Evolutionary conservation across 164 flowering plant genomes (phyloP).

Genomic region (Tetracentron sinense): DNA sequence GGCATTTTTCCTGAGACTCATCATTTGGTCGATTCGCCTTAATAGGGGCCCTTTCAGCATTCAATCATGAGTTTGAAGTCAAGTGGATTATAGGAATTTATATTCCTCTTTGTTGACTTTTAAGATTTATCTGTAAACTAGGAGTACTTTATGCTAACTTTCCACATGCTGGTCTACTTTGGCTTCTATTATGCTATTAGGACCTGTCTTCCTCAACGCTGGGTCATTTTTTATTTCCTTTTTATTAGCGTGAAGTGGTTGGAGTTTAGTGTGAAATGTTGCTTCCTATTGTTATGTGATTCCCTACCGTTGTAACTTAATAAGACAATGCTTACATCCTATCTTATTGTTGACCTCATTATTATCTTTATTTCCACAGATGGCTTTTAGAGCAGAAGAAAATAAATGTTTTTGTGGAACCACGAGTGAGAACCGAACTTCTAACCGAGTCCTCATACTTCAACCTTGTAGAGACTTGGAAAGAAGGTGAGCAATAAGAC

Average conservation of each 20-base stretch:
- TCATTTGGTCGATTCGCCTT: not conserved
- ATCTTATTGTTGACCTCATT: constrained; percentile 8
- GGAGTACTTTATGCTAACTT: not conserved
- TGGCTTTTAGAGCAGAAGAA: constrained; percentile 80
- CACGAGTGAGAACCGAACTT: constrained; percentile 78
- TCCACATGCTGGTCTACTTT: not conserved
- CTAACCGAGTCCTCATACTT: constrained; percentile 66
- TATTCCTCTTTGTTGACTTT: not conserved
- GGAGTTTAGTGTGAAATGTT: not conserved
- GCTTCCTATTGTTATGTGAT: not conserved
- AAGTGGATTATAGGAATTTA: not conserved
- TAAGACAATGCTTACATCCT: constrained; percentile 3
- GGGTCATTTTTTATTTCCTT: not conserved
- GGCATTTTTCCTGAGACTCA: no score
- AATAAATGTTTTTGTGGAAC: constrained; percentile 75
- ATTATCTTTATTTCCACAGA: constrained; percentile 33
- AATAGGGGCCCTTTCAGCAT: not conserved
- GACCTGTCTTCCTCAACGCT: not conserved
- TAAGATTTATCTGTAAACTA: not conserved
- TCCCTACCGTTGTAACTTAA: constrained; percentile 1
- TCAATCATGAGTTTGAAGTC: not conserved
- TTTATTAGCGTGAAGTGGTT: not conserved
- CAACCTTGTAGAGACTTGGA: constrained; percentile 83
- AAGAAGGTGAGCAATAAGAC: constrained; percentile 54
- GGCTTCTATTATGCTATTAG: constrained; percentile 6